Evolutionary conservation across 2,329 filamentous ascomycete genomes (phyloP).

Genomic region (Beauveria sp.): DNA sequence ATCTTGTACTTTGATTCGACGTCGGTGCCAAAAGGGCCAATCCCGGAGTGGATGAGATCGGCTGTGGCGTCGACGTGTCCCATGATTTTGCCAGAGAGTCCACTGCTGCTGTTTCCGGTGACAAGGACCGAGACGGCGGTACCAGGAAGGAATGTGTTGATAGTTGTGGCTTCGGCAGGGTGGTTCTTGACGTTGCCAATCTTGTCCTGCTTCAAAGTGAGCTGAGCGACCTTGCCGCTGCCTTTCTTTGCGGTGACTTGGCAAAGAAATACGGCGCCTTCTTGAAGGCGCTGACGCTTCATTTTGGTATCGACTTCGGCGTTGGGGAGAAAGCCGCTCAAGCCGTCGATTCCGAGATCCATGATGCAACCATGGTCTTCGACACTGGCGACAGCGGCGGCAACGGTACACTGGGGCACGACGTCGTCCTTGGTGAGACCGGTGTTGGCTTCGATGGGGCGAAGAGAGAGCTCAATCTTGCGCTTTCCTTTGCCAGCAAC

Average conservation of each 20-base stretch:
- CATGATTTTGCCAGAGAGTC: slow-evolving; percentile 85
- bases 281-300: slow-evolving; percentile 61
- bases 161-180: slow-evolving; percentile 70
- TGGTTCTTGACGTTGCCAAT: slow-evolving; percentile 59
- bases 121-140: slow-evolving; percentile 82
- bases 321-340: slow-evolving; percentile 78
- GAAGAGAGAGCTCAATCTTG: slow-evolving; percentile 79
- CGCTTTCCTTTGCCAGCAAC: slow-evolving; percentile 59
- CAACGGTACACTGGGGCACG: slow-evolving; percentile 67
- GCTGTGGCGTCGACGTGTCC: slow-evolving; percentile 86
- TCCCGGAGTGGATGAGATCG: slow-evolving; percentile 82
- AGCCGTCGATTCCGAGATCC: slow-evolving; percentile 70
- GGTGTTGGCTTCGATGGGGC: slow-evolving; percentile 70
- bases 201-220: slow-evolving; percentile 67
- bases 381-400: slow-evolving; percentile 83
- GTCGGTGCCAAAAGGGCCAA: slow-evolving; percentile 60
- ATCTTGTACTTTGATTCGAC: slow-evolving; percentile 73
- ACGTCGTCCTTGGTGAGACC: slow-evolving; percentile 67
- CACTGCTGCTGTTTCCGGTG: slow-evolving; percentile 63
- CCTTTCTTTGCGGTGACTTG: slow-evolving; percentile 69
- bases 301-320: slow-evolving; percentile 67
- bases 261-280: slow-evolving; percentile 79
- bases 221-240: slow-evolving; percentile 70
- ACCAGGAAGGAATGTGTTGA: slow-evolving; percentile 85
- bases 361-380: slow-evolving; percentile 94